phyloP scores from a whole-genome alignment of 169 alveolate species.

The Cryptosporidium sp. region DNA sequence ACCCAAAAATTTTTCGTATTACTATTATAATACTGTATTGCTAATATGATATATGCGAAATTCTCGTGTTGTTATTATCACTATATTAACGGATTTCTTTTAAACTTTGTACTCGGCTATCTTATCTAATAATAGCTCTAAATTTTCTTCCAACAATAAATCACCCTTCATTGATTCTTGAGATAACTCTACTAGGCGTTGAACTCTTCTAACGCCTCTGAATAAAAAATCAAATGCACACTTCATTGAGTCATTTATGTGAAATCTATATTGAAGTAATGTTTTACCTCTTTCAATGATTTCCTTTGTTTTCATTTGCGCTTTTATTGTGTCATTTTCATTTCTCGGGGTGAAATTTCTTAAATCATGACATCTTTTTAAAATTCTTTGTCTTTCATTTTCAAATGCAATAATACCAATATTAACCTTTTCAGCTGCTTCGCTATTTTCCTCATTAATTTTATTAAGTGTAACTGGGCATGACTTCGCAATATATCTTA shows the following conservation, averaged over 20 bases:
- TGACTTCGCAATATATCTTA: slow-evolving; percentile 49
- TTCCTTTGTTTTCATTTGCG: slow-evolving; percentile 62
- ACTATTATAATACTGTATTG: not conserved
- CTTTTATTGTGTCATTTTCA: slow-evolving; percentile 46
- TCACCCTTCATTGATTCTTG: slow-evolving; percentile 74
- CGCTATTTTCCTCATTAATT: slow-evolving; percentile 49
- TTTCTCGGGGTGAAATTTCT: slow-evolving; percentile 58
- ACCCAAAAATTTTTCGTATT: not conserved
- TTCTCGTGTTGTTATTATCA: not conserved
- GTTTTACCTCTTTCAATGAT: slow-evolving; percentile 69
- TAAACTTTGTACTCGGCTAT: slow-evolving; percentile 57
- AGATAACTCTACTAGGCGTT: slow-evolving; percentile 59
- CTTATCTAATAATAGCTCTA: slow-evolving; percentile 50
- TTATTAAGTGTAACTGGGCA: slow-evolving; percentile 48
- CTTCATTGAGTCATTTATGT: slow-evolving; percentile 52
- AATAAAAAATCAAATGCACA: slow-evolving; percentile 57
- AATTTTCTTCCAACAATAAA: slow-evolving; percentile 30
- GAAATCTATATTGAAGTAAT: slow-evolving; percentile 70
- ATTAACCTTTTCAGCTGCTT: slow-evolving; percentile 60
- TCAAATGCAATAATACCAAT: slow-evolving; percentile 68
- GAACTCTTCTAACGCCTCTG: slow-evolving; percentile 58
- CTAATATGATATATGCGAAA: not conserved
- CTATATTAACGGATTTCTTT: not conserved
- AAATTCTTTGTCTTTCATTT: slow-evolving; percentile 70
- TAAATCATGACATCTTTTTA: slow-evolving; percentile 58